A percentile compares a stretch with the other conserved stretches of the same genome.
Evolutionary conservation across 2,329 filamentous ascomycete species (phyloP).

Genomic region (Aspergillus aculeatus): DNA sequence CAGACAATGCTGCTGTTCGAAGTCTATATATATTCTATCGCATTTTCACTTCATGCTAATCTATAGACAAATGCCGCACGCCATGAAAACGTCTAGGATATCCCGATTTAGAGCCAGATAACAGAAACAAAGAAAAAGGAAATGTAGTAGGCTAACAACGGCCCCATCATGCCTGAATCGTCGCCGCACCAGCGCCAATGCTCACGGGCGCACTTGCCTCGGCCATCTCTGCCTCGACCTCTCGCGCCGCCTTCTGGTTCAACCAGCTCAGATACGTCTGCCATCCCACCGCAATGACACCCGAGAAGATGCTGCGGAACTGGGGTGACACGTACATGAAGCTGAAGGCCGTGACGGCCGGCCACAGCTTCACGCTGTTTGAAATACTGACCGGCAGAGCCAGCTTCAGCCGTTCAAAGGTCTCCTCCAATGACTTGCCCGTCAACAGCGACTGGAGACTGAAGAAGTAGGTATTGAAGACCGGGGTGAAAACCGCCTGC

Average conservation of each 20-base stretch:
- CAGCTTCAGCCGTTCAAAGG: slow-evolving; percentile 67
- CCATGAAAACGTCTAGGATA: slow-evolving; percentile 1
- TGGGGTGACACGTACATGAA: slow-evolving; percentile 80
- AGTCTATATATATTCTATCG: slow-evolving; percentile 7
- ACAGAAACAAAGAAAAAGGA: not conserved
- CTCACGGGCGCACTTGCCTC: slow-evolving; percentile 15
- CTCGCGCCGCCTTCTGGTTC: slow-evolving; percentile 69
- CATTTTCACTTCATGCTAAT: slow-evolving; percentile 4
- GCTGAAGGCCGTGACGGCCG: slow-evolving; percentile 78
- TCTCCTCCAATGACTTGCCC: slow-evolving; percentile 64
- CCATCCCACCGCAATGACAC: slow-evolving; percentile 80
- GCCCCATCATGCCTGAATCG: slow-evolving; percentile 17
- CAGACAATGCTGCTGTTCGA: not conserved
- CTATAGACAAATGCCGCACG: slow-evolving; percentile 11
- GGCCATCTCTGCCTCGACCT: slow-evolving; percentile 44
- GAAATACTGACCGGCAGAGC: slow-evolving; percentile 74
- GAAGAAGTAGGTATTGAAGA: slow-evolving; percentile 84
- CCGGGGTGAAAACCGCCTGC: slow-evolving; percentile 75
- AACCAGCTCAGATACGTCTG: slow-evolving; percentile 85
- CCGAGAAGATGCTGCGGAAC: slow-evolving; percentile 77
- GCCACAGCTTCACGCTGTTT: slow-evolving; percentile 87
- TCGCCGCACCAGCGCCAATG: slow-evolving; percentile 13
- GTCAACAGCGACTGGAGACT: slow-evolving; percentile 72
- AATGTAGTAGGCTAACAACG: not conserved
- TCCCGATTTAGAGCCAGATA: not conserved